phyloP scores from a whole-genome alignment of 2,329 filamentous ascomycete genomes.

The Geosmithia flava region DNA sequence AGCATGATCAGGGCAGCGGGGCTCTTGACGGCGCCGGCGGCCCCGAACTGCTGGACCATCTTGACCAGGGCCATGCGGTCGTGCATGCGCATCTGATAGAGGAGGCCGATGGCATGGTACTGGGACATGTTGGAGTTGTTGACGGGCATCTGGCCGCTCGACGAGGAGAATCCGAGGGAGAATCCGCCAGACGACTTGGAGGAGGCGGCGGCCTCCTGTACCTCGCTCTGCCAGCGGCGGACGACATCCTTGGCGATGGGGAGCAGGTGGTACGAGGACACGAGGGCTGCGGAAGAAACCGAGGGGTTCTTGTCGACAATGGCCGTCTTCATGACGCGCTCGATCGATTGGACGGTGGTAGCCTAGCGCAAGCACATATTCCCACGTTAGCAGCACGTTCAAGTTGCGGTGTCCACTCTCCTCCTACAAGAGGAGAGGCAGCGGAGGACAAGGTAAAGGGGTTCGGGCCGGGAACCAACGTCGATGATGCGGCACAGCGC shows the following conservation, averaged over 20 bases:
- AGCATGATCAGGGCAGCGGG: slow-evolving; percentile 87
- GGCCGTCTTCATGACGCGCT: slow-evolving; percentile 96
- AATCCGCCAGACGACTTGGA: slow-evolving; percentile 83
- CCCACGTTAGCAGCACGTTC: slow-evolving; percentile 10
- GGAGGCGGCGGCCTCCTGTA: slow-evolving; percentile 87
- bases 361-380: slow-evolving; percentile 40
- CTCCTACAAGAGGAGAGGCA: no score
- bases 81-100: slow-evolving; percentile 96
- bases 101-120: slow-evolving; percentile 92
- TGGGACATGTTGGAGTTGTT: slow-evolving; percentile 97
- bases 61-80: slow-evolving; percentile 98
- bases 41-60: slow-evolving; percentile 99
- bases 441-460: neutral
- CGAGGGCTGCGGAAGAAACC: slow-evolving; percentile 87
- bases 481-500: slow-evolving; percentile 95
- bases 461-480: slow-evolving; percentile 38
- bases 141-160: slow-evolving; percentile 60
- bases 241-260: slow-evolving; percentile 94
- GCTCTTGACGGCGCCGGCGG: slow-evolving; percentile 85
- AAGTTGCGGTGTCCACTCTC: neutral
- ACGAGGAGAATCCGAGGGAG: slow-evolving; percentile 79
- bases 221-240: slow-evolving; percentile 95
- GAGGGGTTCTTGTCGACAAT: slow-evolving; percentile 99
- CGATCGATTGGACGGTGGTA: slow-evolving; percentile 92
- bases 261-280: slow-evolving; percentile 95